Evolutionary conservation across 1,284 basidiomycete species (phyloP).

Genomic region (Marasmius tenuissimus): DNA sequence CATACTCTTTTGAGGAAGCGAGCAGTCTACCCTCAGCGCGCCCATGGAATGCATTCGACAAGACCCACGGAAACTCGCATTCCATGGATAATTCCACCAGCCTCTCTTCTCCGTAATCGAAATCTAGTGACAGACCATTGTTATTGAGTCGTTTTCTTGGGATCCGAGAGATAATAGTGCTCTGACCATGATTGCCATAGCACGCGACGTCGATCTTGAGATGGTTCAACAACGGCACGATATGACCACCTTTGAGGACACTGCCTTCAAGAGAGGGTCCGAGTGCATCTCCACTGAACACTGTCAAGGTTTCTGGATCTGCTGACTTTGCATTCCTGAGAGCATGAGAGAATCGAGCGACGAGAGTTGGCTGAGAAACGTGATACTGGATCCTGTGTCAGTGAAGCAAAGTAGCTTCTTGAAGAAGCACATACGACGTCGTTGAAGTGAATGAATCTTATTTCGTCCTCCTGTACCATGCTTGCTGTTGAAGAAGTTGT

Average conservation of each 20-base stretch:
- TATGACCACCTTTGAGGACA: constrained; percentile 18
- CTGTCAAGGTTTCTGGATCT: constrained; percentile 1
- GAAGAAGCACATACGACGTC: constrained; percentile 10
- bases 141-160: background rate
- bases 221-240: constrained; percentile 14
- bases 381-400: constrained; percentile 4
- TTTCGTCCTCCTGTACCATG: background rate
- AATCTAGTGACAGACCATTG: background rate
- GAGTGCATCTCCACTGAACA: constrained; percentile 17
- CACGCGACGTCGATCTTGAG: constrained; percentile 14
- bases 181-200: constrained; percentile 16
- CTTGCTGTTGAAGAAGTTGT: background rate
- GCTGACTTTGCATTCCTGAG: background rate
- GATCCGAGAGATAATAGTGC: background rate
- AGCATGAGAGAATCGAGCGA: constrained; percentile 7
- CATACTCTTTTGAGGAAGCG: constrained; percentile 4
- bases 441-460: constrained; percentile 14
- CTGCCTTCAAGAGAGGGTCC: constrained; percentile 20
- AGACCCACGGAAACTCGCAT: constrained; percentile 15
- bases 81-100: constrained; percentile 6
- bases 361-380: background rate
- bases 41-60: constrained; percentile 13
- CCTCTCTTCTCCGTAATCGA: constrained; percentile 15
- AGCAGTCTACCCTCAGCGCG: background rate
- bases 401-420: background rate